Evolutionary conservation across 176 grass and related monocot species (phyloP).

Genomic region (Panicum miliaceum): DNA sequence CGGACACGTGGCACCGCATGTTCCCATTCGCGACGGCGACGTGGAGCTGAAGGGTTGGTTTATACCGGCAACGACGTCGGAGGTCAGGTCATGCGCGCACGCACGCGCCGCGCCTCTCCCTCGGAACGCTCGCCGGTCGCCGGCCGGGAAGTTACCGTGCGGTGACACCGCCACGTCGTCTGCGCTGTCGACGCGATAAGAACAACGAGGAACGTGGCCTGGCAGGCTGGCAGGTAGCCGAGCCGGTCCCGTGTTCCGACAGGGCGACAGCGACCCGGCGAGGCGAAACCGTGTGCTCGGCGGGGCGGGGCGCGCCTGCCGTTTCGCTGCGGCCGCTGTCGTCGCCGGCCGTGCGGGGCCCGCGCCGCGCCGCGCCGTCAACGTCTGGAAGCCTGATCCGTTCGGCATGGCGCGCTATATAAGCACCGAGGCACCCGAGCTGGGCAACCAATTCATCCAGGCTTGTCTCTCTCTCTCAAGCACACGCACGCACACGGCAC

Average conservation of each 20-base stretch:
- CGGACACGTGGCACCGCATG: too few relatives aligned
- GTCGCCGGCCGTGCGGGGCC: background rate
- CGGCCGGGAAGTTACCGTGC: too few relatives aligned
- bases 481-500: too few relatives aligned
- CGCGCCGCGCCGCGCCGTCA: background rate
- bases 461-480: too few relatives aligned
- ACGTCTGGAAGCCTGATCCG: conserved; percentile 6
- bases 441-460: too few relatives aligned
- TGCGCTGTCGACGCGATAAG: background rate
- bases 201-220: background rate
- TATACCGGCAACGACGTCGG: too few relatives aligned
- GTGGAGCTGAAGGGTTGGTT: too few relatives aligned
- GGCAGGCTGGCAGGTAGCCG: background rate
- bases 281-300: conserved; percentile 3
- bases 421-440: background rate
- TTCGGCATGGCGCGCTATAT: background rate
- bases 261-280: background rate
- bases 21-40: too few relatives aligned
- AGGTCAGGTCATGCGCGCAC: too few relatives aligned
- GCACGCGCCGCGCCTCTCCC: too few relatives aligned
- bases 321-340: conserved; percentile 12
- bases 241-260: background rate
- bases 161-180: background rate
- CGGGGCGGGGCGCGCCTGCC: background rate
- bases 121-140: too few relatives aligned